phyloP scores from a whole-genome alignment of 129 eudicot species.

The Mikania micrantha region DNA sequence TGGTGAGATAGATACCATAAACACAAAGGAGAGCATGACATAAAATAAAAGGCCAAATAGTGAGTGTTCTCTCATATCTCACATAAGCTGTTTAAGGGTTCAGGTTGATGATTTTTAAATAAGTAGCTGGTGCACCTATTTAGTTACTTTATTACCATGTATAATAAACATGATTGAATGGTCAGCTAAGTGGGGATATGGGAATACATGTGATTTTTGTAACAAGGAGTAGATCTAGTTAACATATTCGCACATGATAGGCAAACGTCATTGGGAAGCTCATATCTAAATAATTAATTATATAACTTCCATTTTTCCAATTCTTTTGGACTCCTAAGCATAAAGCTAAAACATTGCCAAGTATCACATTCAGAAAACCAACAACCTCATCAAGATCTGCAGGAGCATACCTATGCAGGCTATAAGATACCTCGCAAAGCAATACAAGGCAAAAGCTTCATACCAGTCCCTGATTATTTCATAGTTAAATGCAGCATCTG shows the following conservation, averaged over 20 bases:
- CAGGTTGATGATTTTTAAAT: background rate
- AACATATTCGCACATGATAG: background rate
- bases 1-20: background rate
- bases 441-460: slow-evolving; percentile 95
- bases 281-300: background rate
- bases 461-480: slow-evolving; percentile 92
- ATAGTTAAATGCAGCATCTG: slow-evolving; percentile 76
- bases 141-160: background rate
- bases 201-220: background rate
- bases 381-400: background rate
- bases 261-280: background rate
- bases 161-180: slow-evolving; percentile 6
- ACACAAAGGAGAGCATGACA: background rate
- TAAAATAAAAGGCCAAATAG: background rate
- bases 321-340: background rate
- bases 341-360: background rate
- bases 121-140: background rate
- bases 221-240: background rate
- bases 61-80: background rate
- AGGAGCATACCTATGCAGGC: slow-evolving; percentile 84
- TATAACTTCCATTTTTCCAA: background rate
- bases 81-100: background rate
- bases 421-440: slow-evolving; percentile 91
- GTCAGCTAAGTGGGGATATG: background rate
- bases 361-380: background rate